These are phyloP conservation scores for Physcomitrium patens DNA, from an alignment of 225 moss, liverwort and hornwort species.

Conservation along the genomic window DNA sequence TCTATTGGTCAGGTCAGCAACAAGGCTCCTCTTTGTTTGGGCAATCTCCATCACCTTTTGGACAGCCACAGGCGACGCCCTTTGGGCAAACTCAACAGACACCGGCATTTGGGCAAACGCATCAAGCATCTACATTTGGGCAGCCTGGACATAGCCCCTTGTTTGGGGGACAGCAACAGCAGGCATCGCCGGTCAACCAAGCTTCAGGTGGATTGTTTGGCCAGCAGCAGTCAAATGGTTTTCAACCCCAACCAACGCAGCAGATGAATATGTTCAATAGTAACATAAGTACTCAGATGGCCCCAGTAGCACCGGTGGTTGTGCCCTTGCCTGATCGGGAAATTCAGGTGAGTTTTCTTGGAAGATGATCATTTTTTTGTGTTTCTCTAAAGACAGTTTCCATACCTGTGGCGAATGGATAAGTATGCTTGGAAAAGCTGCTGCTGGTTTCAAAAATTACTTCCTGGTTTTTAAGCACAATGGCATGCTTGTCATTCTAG, in stretches of 20 bases:
- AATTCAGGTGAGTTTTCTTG: conserved; percentile 65
- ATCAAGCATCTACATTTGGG: conserved; percentile 39
- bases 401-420: no score
- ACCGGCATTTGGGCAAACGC: no score
- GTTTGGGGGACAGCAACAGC: conserved; percentile 57
- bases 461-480: no score
- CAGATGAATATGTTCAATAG: conserved; percentile 67
- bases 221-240: conserved; percentile 53
- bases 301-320: conserved; percentile 89
- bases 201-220: conserved; percentile 52
- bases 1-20: conserved; percentile 51
- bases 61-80: conserved; percentile 63
- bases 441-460: no score
- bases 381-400: neutral
- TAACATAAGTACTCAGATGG: conserved; percentile 91
- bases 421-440: no score
- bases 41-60: conserved; percentile 65
- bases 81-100: conserved; percentile 39
- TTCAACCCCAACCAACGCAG: conserved; percentile 54
- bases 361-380: neutral
- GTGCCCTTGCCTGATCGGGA: conserved; percentile 90
- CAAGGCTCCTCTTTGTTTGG: conserved; percentile 65
- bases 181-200: conserved; percentile 62
- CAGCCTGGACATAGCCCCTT: conserved; percentile 44
- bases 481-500: no score